phyloP scores from a whole-genome alignment of 1,284 basidiomycete species.

The Pseudozyma flocculosa region DNA sequence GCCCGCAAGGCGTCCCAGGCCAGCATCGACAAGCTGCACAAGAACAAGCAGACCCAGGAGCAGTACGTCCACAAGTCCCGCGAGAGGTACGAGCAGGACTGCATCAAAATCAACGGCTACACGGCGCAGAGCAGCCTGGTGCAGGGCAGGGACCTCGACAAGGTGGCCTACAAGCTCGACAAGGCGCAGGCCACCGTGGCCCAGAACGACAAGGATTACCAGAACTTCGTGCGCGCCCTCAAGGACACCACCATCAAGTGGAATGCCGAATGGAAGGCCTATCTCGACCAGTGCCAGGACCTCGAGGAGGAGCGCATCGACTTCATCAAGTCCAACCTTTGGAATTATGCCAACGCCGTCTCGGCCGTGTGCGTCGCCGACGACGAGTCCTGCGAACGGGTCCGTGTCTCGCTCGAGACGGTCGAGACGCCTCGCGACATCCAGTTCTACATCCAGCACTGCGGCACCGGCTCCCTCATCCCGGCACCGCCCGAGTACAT shows the following conservation, averaged over 20 bases:
- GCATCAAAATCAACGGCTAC: slow-evolving; percentile 90
- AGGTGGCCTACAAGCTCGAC: slow-evolving; percentile 82
- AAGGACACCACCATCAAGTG: slow-evolving; percentile 80
- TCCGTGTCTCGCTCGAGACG: slow-evolving; percentile 53
- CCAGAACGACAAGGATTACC: slow-evolving; percentile 75
- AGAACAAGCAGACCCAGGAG: slow-evolving; percentile 56
- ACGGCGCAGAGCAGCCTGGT: slow-evolving; percentile 89
- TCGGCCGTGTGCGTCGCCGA: slow-evolving; percentile 94
- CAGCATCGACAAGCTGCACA: slow-evolving; percentile 52
- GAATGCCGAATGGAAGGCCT: slow-evolving; percentile 85
- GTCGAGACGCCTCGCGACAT: slow-evolving; percentile 52
- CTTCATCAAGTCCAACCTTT: slow-evolving; percentile 90
- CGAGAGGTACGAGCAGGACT: slow-evolving; percentile 92
- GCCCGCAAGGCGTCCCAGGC: slow-evolving; percentile 42
- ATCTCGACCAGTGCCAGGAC: slow-evolving; percentile 76
- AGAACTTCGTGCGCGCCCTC: slow-evolving; percentile 78
- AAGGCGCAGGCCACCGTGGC: slow-evolving; percentile 85
- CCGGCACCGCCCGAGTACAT: slow-evolving; percentile 56
- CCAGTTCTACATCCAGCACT: slow-evolving; percentile 48
- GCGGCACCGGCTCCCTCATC: slow-evolving; percentile 52
- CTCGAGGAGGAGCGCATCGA: slow-evolving; percentile 90
- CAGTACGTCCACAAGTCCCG: slow-evolving; percentile 65
- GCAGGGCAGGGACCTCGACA: slow-evolving; percentile 91
- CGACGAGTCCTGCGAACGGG: slow-evolving; percentile 67
- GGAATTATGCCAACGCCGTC: slow-evolving; percentile 93